Conservation (phyloP, 352 stramenopile genomes). For the Elongisporangium senticosum region DNA sequence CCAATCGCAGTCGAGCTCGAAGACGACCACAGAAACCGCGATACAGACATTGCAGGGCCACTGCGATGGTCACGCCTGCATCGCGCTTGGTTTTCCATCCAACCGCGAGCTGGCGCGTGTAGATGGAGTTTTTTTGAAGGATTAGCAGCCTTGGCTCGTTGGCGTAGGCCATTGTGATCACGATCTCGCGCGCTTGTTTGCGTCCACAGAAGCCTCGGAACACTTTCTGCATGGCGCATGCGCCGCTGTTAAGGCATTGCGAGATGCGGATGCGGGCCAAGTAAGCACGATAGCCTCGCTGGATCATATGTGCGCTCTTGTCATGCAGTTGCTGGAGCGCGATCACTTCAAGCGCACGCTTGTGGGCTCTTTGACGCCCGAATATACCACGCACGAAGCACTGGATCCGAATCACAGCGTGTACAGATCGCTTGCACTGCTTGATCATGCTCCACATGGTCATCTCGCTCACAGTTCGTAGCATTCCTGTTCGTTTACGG, state of each 20-base stretch:
- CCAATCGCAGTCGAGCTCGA: constrained; percentile 20
- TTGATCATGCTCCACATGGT: constrained; percentile 15
- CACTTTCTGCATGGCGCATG: constrained; percentile 44
- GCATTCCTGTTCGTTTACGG: constrained; percentile 9
- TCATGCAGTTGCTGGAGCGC: constrained; percentile 19
- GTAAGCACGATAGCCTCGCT: constrained; percentile 47
- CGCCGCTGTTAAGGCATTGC: constrained; percentile 27
- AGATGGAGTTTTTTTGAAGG: constrained; percentile 40
- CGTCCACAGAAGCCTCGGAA: constrained; percentile 48
- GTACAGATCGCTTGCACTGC: constrained; percentile 4
- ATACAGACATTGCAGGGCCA: constrained; percentile 29
- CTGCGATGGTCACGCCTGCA: constrained; percentile 29
- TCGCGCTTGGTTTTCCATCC: constrained; percentile 59
- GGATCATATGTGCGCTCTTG: constrained; percentile 29
- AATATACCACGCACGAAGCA: constrained; percentile 33
- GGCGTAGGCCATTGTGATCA: constrained; percentile 40
- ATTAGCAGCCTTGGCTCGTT: constrained; percentile 41
- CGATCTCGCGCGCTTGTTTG: constrained; percentile 16
- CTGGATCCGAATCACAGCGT: constrained; percentile 30
- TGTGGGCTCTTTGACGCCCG: constrained; percentile 21
- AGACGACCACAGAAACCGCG: constrained; percentile 49
- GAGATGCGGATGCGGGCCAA: constrained; percentile 35
- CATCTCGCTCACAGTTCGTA: constrained; percentile 12
- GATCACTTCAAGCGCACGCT: constrained; percentile 12
- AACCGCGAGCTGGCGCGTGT: constrained; percentile 40